Conservation (phyloP, 2,329 filamentous ascomycete species). For the Beauveria medogensis region DNA sequence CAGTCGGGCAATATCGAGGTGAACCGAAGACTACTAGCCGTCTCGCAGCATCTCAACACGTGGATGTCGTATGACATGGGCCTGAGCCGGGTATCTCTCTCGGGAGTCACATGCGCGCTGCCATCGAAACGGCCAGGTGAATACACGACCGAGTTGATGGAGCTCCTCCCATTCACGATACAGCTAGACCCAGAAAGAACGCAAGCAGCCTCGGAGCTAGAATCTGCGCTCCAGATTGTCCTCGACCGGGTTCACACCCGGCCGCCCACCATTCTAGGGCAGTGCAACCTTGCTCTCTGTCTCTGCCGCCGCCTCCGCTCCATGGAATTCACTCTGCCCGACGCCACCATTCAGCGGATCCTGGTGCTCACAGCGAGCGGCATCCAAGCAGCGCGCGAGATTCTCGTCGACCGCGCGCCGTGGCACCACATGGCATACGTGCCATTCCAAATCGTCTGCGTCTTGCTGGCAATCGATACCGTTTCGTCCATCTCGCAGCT, state of each 20-base stretch:
- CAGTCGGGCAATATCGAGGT: constrained; percentile 26
- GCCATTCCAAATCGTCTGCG: constrained; percentile 50
- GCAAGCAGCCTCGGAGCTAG: constrained; percentile 32
- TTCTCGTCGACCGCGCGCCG: constrained; percentile 36
- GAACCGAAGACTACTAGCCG: constrained; percentile 36
- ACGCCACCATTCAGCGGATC: constrained; percentile 35
- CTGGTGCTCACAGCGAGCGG: constrained; percentile 36
- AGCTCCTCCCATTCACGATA: constrained; percentile 44
- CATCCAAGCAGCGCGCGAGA: constrained; percentile 37
- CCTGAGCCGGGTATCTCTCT: constrained; percentile 41
- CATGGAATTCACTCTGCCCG: constrained; percentile 37
- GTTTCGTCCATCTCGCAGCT: constrained; percentile 39
- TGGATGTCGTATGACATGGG: constrained; percentile 54
- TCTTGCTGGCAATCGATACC: constrained; percentile 47
- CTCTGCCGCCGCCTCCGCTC: constrained; percentile 46
- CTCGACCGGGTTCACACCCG: constrained; percentile 31
- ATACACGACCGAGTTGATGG: constrained; percentile 40
- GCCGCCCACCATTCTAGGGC: constrained; percentile 37
- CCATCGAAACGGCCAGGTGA: constrained; percentile 31
- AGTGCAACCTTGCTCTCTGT: constrained; percentile 48
- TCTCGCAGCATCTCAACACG: constrained; percentile 49
- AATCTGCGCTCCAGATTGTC: constrained; percentile 32
- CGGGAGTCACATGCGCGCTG: constrained; percentile 34
- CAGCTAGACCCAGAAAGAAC: constrained; percentile 44
- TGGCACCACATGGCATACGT: constrained; percentile 56